Conservation (phyloP, 208 protist genomes). For the Herpetomonas tarakana region DNA sequence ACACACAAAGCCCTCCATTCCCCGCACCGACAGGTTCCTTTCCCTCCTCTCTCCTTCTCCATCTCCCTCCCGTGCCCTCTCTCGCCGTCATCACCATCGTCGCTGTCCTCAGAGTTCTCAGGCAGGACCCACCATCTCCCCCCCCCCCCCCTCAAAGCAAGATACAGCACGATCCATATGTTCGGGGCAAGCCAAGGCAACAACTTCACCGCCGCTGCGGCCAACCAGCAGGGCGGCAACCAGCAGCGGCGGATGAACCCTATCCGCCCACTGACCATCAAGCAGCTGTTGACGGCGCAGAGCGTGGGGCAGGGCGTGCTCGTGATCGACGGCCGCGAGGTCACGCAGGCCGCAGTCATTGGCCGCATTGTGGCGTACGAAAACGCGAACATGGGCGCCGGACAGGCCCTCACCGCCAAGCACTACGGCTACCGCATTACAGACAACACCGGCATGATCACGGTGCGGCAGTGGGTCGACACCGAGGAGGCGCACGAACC, state of each 20-base stretch:
- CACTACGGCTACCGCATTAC: constrained; percentile 83
- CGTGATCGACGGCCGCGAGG: constrained; percentile 85
- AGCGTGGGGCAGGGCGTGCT: constrained; percentile 83
- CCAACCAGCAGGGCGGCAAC: constrained; percentile 10
- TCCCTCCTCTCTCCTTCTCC: too few relatives aligned
- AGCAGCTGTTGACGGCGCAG: constrained; percentile 82
- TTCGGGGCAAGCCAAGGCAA: constrained; percentile 6
- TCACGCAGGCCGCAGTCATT: constrained; percentile 82
- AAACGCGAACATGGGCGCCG: constrained; percentile 46
- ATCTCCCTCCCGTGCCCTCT: too few relatives aligned
- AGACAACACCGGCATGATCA: constrained; percentile 81
- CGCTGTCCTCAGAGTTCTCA: too few relatives aligned
- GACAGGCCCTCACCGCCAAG: constrained; percentile 78
- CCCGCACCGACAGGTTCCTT: too few relatives aligned
- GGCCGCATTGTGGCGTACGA: constrained; percentile 84
- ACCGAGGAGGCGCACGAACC: constrained; percentile 54
- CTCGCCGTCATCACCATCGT: too few relatives aligned
- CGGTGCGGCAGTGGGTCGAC: constrained; percentile 85
- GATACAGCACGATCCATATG: too few relatives aligned
- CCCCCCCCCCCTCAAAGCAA: too few relatives aligned
- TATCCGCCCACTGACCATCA: constrained; percentile 87
- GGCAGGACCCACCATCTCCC: too few relatives aligned
- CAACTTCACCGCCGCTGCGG: constrained; percentile 29
- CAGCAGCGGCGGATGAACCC: constrained; percentile 76
- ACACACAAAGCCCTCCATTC: too few relatives aligned